Base-by-base conservation (phyloP, 257 asterid genomes). In the Leonotis leonurus region DNA sequence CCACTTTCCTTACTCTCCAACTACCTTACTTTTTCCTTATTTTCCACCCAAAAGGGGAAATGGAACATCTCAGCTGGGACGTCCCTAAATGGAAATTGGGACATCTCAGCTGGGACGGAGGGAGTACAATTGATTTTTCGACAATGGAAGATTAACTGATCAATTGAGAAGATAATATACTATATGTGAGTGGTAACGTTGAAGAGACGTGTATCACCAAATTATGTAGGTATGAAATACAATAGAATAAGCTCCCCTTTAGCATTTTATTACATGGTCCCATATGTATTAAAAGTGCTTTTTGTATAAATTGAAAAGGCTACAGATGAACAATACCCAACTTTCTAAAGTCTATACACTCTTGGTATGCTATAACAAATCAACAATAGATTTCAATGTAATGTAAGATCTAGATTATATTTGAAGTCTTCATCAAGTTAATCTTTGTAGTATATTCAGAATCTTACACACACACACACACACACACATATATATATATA, bases 111-210 rank as follows among this genome's bases (percentile, higher is more conserved):
- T n/a, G n/a, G n/a, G n/a, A n/a, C n/a, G n/a, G n/a, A n/a, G n/a
- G n/a, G n/a, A n/a, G n/a, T n/a, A n/a, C n/a, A n/a, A n/a, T 17
- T 48, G 6, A 18, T 13, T 8, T 59, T 16, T 41, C 52, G 11
- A 51, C 16, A n/a, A 44, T 35, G 53, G 65, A 62, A 69, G 43
- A 43, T 39, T 5, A 41, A 10, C 48, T 2, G 6, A 3, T 18
- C 52, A 16, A 22, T 17, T 21, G 32, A 21, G 1, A 22, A 12
- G 45, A 10, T 22, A 10, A 1, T 26, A 2, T 58, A 37, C n/a
- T 53, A 32, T 33, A 70, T 45, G 22, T 63, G 39, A 26, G 48
- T 46, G 77, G 44, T 72, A 30, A 56, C 36, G 51, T 56, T 62
- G 30, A 37, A 35, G 40, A 37, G 1, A 63, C 70, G 66, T 62